Conservation (phyloP, 768 basidiomycete genomes). For the Leccinum sublutescens region DNA sequence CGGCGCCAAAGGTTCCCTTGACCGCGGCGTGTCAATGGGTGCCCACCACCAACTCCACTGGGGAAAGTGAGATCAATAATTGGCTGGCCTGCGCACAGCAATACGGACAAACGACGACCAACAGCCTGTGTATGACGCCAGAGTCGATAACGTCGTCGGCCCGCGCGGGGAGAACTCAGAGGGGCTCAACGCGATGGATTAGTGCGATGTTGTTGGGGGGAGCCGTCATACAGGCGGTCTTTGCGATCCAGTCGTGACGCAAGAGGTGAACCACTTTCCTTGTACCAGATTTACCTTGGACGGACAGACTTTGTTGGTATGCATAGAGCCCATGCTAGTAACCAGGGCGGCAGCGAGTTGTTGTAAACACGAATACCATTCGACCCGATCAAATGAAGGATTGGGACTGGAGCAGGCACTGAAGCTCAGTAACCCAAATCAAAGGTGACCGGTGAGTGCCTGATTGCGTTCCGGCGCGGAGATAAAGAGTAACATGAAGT, state of each 20-base stretch:
- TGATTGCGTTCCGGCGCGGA: not conserved
- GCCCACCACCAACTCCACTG: not conserved
- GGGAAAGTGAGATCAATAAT: not conserved
- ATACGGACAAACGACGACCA: not conserved
- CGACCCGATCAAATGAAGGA: not conserved
- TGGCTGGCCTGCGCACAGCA: not conserved
- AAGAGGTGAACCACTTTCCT: not conserved
- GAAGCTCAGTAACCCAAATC: not conserved
- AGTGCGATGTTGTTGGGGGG: not conserved
- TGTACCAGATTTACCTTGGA: not conserved
- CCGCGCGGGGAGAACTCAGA: not conserved
- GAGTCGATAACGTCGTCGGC: not conserved
- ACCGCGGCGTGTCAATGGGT: not conserved
- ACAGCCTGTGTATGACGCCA: not conserved
- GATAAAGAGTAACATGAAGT: not conserved
- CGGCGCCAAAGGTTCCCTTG: not conserved
- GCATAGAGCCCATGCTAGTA: not conserved
- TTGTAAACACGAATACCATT: not conserved
- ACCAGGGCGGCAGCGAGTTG: not conserved
- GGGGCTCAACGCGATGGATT: not conserved
- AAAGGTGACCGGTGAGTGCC: not conserved
- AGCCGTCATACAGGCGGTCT: not conserved
- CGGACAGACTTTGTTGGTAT: not conserved
- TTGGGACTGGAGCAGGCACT: not conserved
- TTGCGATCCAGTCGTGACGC: not conserved